Conservation (phyloP, 2,329 filamentous ascomycete species). For the Whalleya microplaca region DNA sequence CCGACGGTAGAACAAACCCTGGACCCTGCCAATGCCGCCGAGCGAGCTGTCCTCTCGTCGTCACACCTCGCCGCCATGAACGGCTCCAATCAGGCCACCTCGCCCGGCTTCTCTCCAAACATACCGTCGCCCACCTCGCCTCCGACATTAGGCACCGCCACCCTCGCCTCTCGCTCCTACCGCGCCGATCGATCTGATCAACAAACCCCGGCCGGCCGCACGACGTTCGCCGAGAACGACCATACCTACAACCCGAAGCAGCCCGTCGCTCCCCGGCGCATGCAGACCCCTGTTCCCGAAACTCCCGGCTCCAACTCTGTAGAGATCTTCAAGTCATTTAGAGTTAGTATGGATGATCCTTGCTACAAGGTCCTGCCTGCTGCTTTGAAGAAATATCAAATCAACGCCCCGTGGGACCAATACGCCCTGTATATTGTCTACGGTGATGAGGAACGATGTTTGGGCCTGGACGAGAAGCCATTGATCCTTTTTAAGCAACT, state of each 20-base stretch:
- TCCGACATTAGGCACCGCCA: conserved; percentile 57
- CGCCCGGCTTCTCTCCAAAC: conserved; percentile 66
- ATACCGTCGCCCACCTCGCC: conserved; percentile 73
- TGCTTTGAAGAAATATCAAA: conserved; percentile 96
- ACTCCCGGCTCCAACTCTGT: conserved; percentile 66
- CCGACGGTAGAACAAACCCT: conserved; percentile 66
- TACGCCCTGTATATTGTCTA: conserved; percentile 98
- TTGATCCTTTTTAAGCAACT: conserved; percentile 96
- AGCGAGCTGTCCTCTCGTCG: conserved; percentile 68
- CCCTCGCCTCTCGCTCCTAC: conserved; percentile 65
- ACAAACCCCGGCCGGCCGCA: conserved; percentile 57
- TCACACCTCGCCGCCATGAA: conserved; percentile 74
- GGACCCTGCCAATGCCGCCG: conserved; percentile 70
- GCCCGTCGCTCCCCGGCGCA: conserved; percentile 54
- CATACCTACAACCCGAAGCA: conserved; percentile 44
- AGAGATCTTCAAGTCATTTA: conserved; percentile 98
- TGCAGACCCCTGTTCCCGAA: conserved; percentile 65
- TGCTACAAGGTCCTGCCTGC: conserved; percentile 97
- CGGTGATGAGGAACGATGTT: conserved; percentile 94
- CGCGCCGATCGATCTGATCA: conserved; percentile 52
- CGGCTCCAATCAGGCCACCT: conserved; percentile 58
- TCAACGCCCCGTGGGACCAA: conserved; percentile 95
- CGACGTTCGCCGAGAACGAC: conserved; percentile 59
- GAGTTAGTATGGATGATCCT: conserved; percentile 96
- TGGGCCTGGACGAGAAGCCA: conserved; percentile 90